Conservation (phyloP, 768 basidiomycete genomes). For the Crepidotus variabilis region DNA sequence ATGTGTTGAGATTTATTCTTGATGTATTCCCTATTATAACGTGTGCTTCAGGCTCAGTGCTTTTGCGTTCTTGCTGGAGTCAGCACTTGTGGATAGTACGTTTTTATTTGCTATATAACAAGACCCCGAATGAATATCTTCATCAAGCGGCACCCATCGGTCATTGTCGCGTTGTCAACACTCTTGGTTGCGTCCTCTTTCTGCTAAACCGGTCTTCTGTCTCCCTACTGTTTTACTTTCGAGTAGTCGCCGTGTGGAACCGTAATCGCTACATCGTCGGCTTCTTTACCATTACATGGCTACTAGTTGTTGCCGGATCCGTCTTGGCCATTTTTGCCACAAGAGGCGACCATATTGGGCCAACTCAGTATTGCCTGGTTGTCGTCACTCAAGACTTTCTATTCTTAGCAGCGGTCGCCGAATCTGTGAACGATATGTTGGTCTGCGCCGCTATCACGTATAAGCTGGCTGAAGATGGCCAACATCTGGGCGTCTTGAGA, state of each 20-base stretch:
- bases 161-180: conserved; percentile 10
- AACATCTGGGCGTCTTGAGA: not conserved
- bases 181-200: conserved; percentile 11
- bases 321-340: conserved; percentile 17
- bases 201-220: conserved; percentile 15
- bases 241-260: conserved; percentile 19
- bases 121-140: not conserved
- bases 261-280: conserved; percentile 13
- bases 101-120: not conserved
- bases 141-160: conserved; percentile 12
- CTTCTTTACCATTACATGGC: conserved; percentile 26
- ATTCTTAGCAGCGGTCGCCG: conserved; percentile 9
- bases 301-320: conserved; percentile 22
- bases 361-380: conserved; percentile 20
- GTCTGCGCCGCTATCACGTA: conserved; percentile 30
- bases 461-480: conserved; percentile 11
- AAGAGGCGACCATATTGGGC: conserved; percentile 14
- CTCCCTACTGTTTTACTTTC: conserved; percentile 24
- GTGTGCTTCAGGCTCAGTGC: conserved; percentile 5
- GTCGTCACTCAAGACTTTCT: conserved; percentile 3
- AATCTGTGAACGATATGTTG: conserved; percentile 23
- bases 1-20: not conserved
- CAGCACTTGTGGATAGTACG: conserved; percentile 14
- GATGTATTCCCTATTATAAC: not conserved
- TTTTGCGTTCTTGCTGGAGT: conserved; percentile 11